Base-by-base conservation (phyloP, 164 flowering plant genomes). In the Tinospora cordifolia region DNA sequence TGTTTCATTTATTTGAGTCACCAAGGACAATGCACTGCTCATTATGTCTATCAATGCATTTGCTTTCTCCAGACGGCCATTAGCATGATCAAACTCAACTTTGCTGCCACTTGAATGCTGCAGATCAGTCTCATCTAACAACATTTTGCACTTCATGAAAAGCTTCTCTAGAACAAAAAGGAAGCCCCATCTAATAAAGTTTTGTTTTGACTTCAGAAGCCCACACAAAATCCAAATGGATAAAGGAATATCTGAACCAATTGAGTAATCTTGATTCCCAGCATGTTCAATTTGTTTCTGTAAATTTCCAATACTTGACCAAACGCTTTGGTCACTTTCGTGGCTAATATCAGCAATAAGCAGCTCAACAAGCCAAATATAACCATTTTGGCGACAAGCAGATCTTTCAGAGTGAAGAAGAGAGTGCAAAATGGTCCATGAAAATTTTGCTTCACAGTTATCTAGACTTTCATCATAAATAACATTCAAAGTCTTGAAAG, bases 401-500 rank as follows among this genome's bases (percentile, higher is more conserved):
- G 77, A 68, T 73, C 91, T 85, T 71, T 89, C 90, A 25, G 99
- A 92, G 81, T 95, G 99, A 78, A 95, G 89, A 80, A 95, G 96
- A 75, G 97, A 90, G 84, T 95, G 99, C 72, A 95, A 79, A 58
- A 87, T 95, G 71, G 94, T 85, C 99, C 99, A 95, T 46, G 92
- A 80, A 15, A 84, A 83, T 71, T 84, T 89, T 34, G 78, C 83
- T 74, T 84, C 64, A 72, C 71, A 79, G 70, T 58, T 77, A 66
- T 82, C 86, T 10, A 65, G 66, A 69, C 65, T 65, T 65, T 73
- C 79, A 63, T 77, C 85, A 44, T 84, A 84, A 69, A 92, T 79
- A 71, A 77, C 78, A 62, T 80, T 79, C 75, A 87, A 62, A 69
- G 79, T 78, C 79, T 83, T 89, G 83, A 63, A 84, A 46, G 87